Evolutionary conservation across 495 filamentous ascomycete genomes (phyloP).

Genomic region (Penicillium canescens): DNA sequence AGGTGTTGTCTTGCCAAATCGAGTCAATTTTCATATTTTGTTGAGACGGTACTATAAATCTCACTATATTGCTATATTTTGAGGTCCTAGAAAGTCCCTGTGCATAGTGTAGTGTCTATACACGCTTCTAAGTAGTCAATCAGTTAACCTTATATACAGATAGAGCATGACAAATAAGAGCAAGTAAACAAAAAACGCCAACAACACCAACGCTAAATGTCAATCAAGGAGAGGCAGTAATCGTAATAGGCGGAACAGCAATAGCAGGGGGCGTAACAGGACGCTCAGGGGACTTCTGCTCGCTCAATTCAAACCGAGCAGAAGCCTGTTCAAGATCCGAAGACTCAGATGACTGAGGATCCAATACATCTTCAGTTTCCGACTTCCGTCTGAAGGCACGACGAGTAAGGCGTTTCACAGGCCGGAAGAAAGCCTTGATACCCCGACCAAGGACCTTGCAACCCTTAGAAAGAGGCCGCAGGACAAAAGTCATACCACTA

Average conservation of each 20-base stretch:
- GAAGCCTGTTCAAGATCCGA: slow-evolving; percentile 14
- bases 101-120: no score
- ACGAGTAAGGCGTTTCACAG: slow-evolving; percentile 24
- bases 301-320: slow-evolving; percentile 5
- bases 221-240: slow-evolving; percentile 32
- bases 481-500: slow-evolving; percentile 19
- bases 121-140: no score
- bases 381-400: slow-evolving; percentile 9
- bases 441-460: slow-evolving; percentile 18
- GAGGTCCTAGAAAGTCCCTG: no score
- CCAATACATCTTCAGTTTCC: not conserved
- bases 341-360: not conserved
- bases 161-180: not conserved
- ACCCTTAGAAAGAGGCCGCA: slow-evolving; percentile 30
- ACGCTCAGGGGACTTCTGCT: slow-evolving; percentile 18
- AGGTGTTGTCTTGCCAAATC: not conserved
- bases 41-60: no score
- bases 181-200: not conserved
- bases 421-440: slow-evolving; percentile 19
- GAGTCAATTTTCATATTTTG: no score
- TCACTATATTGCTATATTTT: no score
- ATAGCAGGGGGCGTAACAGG: slow-evolving; percentile 20
- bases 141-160: not conserved
- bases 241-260: slow-evolving; percentile 37
- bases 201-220: slow-evolving; percentile 8